These are phyloP conservation scores for Oryza glaberrima DNA, from an alignment of 176 grass and related monocot species.

Conservation along the genomic window DNA sequence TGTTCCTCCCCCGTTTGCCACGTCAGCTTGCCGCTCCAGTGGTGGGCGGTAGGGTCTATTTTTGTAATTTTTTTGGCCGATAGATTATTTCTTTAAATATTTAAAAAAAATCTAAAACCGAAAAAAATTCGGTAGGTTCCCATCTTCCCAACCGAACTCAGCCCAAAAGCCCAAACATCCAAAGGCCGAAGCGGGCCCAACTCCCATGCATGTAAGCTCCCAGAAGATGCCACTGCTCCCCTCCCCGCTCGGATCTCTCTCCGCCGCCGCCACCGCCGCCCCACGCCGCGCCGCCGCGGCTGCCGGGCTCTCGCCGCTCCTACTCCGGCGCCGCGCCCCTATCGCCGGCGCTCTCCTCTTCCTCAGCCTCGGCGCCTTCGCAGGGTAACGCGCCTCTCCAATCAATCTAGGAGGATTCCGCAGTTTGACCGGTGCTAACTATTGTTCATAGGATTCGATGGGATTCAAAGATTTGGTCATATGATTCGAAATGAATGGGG, in stretches of 20 bases:
- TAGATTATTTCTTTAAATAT: too few species aligned
- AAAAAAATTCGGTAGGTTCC: too few species aligned
- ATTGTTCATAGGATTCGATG: neutral
- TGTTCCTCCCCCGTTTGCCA: too few species aligned
- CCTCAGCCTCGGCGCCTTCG: slow-evolving; percentile 55
- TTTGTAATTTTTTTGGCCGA: too few species aligned
- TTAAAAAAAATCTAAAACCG: too few species aligned
- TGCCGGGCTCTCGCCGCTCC: neutral
- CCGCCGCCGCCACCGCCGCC: neutral
- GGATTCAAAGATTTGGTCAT: neutral
- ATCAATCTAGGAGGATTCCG: neutral
- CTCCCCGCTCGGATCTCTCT: slow-evolving; percentile 33
- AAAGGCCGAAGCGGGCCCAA: too few species aligned
- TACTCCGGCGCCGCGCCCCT: slow-evolving; percentile 27
- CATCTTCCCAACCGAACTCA: too few species aligned
- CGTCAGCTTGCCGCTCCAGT: too few species aligned
- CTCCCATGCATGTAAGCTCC: neutral
- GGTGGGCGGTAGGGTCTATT: too few species aligned
- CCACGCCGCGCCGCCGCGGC: neutral
- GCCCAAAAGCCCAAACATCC: too few species aligned
- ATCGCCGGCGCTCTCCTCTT: slow-evolving; percentile 51
- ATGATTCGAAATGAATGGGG: neutral
- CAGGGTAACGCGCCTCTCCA: slow-evolving; percentile 28
- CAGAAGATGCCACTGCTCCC: slow-evolving; percentile 42
- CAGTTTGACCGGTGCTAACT: neutral